Percentiles rank a stretch among this genome's conserved stretches.
Conservation (phyloP, 1,139 yeast genomes). For the Fermentozyma sake region DNA sequence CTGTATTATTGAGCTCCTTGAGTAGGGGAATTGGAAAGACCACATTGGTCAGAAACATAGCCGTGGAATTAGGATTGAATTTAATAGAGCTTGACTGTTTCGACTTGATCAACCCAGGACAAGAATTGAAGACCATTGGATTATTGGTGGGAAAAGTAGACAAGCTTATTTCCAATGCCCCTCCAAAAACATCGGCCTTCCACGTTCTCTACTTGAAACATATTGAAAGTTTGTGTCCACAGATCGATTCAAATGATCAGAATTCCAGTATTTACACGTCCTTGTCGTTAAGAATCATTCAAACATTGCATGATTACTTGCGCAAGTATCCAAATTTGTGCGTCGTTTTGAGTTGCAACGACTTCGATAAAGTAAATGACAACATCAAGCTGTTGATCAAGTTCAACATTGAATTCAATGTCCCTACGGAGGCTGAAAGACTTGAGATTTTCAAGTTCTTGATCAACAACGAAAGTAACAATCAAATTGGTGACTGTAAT, state of each 20-base stretch:
- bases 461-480: constrained; percentile 21
- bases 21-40: constrained; percentile 80
- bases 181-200: constrained; percentile 17
- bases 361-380: constrained; percentile 66
- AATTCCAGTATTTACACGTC: constrained; percentile 52
- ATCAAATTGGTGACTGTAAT: constrained; percentile 8
- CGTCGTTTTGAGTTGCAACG: constrained; percentile 67
- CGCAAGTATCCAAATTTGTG: constrained; percentile 35
- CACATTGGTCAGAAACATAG: constrained; percentile 52
- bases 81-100: constrained; percentile 68
- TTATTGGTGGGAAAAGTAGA: constrained; percentile 73
- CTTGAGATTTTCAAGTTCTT: constrained; percentile 53
- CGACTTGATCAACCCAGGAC: constrained; percentile 58
- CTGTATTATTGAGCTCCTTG: constrained; percentile 63
- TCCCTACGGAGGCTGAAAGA: constrained; percentile 79
- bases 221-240: constrained; percentile 67
- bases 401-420: constrained; percentile 72
- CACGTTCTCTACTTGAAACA: constrained; percentile 61
- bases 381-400: constrained; percentile 64
- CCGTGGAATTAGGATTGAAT: constrained; percentile 62
- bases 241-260: constrained; percentile 60
- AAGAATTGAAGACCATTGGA: constrained; percentile 79
- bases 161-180: constrained; percentile 28
- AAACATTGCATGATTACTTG: constrained; percentile 55
- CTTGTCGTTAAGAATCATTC: constrained; percentile 55